Base-by-base conservation (phyloP, 176 grass and related monocot genomes). In the Saccharum officinarum region DNA sequence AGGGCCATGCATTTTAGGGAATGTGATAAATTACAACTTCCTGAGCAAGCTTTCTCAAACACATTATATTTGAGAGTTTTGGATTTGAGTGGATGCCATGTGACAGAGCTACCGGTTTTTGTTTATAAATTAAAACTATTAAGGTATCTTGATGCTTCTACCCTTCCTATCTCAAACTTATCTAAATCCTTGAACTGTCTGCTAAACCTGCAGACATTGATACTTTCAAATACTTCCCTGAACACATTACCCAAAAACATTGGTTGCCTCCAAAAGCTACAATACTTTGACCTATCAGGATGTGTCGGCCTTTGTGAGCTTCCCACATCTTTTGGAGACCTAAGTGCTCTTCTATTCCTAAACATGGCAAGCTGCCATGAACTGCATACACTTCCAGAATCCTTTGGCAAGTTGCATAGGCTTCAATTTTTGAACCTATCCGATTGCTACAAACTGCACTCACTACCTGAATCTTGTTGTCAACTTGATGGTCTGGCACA, bases 91-190 rank as follows among this genome's bases (percentile, higher is more conserved):
- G 89, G 89, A 18, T 47, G 73, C 34, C 20, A 44, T 13, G n/a
- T 89, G 16, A 40, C 61, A 60, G 30, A 81, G 8, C 71, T 87
- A 14, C 87, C 91, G 3, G 30, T 52, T 64, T 92, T 68, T 31
- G 67, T 87, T 20, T n/a, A 25, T 45, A 42, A 83, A 67, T 40
- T 89, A 25, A 92, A 89, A 41, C 70, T 81, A 57, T 78, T 89
- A 26, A 83, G 80, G 42, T 92, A 70, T 71, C 84, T 89, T 1
- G 80, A 92, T 80, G 30, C 83, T 0, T 86, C 84, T 16, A 72
- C 33, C 71, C 86, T 85, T 20, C n/a, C 4, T 42, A 80, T 89
- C 23, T 70, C 49, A 46, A 46, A 60, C 26, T n/a, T 92, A 16
- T 42, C 87, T 64, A 68, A 92, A 64, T 87, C 78, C 30, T 75